phyloP scores from a whole-genome alignment of 2,329 filamentous ascomycete genomes.

The Myriosclerotinia curreyana region DNA sequence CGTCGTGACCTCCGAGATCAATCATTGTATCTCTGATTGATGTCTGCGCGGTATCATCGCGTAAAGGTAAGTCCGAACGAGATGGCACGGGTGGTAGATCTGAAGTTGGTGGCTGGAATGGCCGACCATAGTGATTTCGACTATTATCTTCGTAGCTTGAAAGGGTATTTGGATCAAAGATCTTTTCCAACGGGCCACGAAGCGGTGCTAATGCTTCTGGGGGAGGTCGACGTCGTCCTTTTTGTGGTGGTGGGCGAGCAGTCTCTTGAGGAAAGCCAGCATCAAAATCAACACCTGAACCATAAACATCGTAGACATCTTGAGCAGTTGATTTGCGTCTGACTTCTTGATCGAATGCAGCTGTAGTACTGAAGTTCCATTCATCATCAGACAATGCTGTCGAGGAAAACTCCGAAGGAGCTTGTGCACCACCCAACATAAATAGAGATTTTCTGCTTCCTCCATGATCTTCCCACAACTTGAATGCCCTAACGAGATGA shows the following conservation, averaged over 20 bases:
- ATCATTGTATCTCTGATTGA: conserved; percentile 61
- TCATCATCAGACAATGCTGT: conserved; percentile 52
- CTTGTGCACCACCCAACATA: conserved; percentile 55
- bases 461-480: conserved; percentile 71
- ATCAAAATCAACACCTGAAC: conserved; percentile 54
- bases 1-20: conserved; percentile 59
- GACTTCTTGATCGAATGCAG: conserved; percentile 60
- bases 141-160: conserved; percentile 64
- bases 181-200: conserved; percentile 56
- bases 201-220: conserved; percentile 57
- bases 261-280: conserved; percentile 43
- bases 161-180: conserved; percentile 64
- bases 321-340: conserved; percentile 52
- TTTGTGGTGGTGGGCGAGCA: conserved; percentile 45
- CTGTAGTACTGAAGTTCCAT: conserved; percentile 66
- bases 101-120: conserved; percentile 29
- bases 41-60: conserved; percentile 52
- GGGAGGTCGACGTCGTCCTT: conserved; percentile 52
- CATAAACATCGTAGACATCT: conserved; percentile 60
- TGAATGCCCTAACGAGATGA: conserved; percentile 68
- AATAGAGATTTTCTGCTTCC: conserved; percentile 67
- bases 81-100: conserved; percentile 22
- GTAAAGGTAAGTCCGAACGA: conserved; percentile 56
- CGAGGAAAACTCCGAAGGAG: conserved; percentile 41
- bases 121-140: conserved; percentile 55